Evolutionary conservation across 345 rosid species (phyloP), one percentile per base, ranked within the genome.

Genomic region (Punica granatum): DNA sequence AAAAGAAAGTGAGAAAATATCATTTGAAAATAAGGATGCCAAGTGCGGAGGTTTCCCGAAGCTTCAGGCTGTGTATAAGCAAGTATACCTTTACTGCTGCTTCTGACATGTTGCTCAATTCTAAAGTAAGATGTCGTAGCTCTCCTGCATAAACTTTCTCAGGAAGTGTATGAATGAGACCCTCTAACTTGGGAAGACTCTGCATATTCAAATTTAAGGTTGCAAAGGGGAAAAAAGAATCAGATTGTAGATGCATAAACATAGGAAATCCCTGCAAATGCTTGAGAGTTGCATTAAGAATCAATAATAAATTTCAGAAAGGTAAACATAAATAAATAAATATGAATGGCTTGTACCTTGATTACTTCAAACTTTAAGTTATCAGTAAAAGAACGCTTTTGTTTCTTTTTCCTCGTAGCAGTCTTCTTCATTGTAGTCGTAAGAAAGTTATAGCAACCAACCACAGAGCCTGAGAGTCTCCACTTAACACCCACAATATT

Each of bases 101-200:
- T 41, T 88, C 85, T 67, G 98, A 89, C 63, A 70, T 80, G 82
- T 89, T 94, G 73, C 59, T 91, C 71, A 94, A 77, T 72, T 91
- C 86, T 72, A 94, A 79, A 75, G 88, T 82, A 80, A 88, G 86
- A 78, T 76, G 83, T 39, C 74, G 80, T 72, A 91, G 74, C 78
- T 89, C 87, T 76, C 98, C 99, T 37, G 84, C 86, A 82, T 91
- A 83, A 68, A 80, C 75, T 74, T 80, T 83, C 71, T 75, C 85
- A 49, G 98, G 96, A 62, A 91, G 76, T 72, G 80, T 69, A 65
- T 60, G 78, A 73, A 91, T 76, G 68, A 74, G 64, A 68, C 97
- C 97, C 79, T 88, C 92, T 73, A 94, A 93, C 92, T 80, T 89
- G 72, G 99, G 99, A 48, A 89, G 75, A 76, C 76, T 80, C 99